Conservation (phyloP, 352 stramenopile species). For the Globisporangium paddicum region DNA sequence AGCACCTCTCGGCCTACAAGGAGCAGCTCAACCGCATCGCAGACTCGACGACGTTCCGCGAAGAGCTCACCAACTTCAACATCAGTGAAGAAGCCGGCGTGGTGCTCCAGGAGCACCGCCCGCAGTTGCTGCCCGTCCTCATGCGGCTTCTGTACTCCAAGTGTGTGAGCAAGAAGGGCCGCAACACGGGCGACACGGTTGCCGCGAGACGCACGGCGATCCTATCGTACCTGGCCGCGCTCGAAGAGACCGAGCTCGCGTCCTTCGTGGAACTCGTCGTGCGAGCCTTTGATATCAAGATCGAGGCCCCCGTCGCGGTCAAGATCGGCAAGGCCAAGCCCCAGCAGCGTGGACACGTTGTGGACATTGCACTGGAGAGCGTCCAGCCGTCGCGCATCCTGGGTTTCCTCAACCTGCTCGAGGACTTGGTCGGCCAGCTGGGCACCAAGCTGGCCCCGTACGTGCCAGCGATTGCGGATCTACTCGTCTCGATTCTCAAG, state of each 20-base stretch:
- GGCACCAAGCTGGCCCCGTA: constrained; percentile 81
- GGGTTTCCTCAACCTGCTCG: constrained; percentile 88
- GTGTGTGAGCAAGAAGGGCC: constrained; percentile 83
- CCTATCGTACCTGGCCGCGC: constrained; percentile 82
- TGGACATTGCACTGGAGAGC: constrained; percentile 27
- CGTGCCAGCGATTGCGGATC: constrained; percentile 65
- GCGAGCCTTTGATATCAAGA: constrained; percentile 74
- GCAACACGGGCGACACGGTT: constrained; percentile 81
- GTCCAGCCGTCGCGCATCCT: constrained; percentile 77
- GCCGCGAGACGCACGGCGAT: constrained; percentile 85
- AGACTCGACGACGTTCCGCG: constrained; percentile 78
- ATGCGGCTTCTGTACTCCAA: constrained; percentile 89
- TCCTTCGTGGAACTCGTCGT: constrained; percentile 89
- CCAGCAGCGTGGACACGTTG: background rate
- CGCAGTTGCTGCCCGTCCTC: constrained; percentile 77
- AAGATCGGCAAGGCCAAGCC: background rate
- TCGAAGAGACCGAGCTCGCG: constrained; percentile 69
- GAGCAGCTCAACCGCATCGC: constrained; percentile 77
- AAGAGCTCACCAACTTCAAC: constrained; percentile 89
- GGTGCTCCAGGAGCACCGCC: constrained; percentile 79
- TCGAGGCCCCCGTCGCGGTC: constrained; percentile 14
- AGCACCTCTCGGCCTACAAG: constrained; percentile 85
- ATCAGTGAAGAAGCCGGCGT: constrained; percentile 60
- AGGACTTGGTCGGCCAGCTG: constrained; percentile 85
- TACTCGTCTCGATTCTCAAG: constrained; percentile 72